Evolutionary conservation across 176 grass and related monocot species (phyloP).

Genomic region (Oryza brachyantha): DNA sequence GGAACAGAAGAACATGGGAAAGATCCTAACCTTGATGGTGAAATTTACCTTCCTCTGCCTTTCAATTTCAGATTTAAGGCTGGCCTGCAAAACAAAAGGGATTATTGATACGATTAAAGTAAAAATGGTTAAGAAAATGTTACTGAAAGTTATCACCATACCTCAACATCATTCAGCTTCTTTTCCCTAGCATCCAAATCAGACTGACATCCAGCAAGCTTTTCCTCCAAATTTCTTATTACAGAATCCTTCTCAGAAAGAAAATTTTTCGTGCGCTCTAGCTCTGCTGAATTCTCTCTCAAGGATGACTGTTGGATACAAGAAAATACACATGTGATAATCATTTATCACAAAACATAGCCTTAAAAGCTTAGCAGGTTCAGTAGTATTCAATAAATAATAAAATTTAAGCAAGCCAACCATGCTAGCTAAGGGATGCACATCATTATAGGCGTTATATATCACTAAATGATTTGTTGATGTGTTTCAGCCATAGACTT

Average conservation of each 20-base stretch:
- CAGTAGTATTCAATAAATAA: background rate
- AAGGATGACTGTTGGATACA: constrained; percentile 42
- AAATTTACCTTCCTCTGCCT: constrained; percentile 43
- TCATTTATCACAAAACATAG: background rate
- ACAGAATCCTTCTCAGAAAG: constrained; percentile 69
- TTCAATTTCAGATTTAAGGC: constrained; percentile 63
- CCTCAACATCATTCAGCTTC: constrained; percentile 83
- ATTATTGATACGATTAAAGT: constrained; percentile 10
- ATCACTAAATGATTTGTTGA: background rate
- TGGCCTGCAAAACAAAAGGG: constrained; percentile 43
- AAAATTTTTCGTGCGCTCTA: constrained; percentile 66
- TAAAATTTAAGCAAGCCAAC: background rate
- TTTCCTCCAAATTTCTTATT: constrained; percentile 71
- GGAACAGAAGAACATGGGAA: constrained; percentile 16
- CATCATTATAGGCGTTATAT: background rate
- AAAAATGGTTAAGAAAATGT: background rate
- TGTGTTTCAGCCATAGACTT: background rate
- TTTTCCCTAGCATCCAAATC: constrained; percentile 72
- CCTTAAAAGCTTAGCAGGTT: background rate
- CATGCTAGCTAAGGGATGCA: background rate
- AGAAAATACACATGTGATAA: constrained; percentile 22
- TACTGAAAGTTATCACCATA: constrained; percentile 35
- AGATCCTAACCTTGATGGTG: constrained; percentile 45
- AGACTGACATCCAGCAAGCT: constrained; percentile 53
- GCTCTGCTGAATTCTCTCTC: constrained; percentile 49